phyloP scores from a whole-genome alignment of 345 rosid genomes.

The Reutealis trisperma region DNA sequence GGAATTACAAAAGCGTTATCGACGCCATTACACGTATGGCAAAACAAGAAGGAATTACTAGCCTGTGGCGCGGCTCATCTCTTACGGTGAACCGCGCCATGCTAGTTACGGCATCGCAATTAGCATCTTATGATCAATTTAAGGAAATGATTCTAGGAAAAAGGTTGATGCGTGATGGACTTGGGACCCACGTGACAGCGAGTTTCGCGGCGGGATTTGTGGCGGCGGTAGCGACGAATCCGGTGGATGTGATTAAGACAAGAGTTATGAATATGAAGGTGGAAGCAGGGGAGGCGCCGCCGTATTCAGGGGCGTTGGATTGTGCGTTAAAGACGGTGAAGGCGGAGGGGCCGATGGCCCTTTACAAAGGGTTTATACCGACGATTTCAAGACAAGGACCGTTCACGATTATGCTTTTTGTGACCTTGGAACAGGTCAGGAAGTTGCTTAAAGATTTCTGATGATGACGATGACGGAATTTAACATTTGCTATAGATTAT shows the following conservation, averaged over 20 bases:
- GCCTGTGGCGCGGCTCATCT: conserved; percentile 83
- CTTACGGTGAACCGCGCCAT: conserved; percentile 80
- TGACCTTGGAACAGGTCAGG: conserved; percentile 77
- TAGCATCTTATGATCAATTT: conserved; percentile 77
- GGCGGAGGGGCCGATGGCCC: conserved; percentile 83
- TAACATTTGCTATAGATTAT: no score
- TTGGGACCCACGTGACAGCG: conserved; percentile 69
- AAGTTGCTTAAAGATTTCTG: conserved; percentile 64
- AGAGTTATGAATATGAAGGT: conserved; percentile 88
- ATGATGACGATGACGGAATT: background rate
- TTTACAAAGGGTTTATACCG: conserved; percentile 79
- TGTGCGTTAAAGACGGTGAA: conserved; percentile 71
- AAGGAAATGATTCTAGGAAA: conserved; percentile 61
- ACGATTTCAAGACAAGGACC: conserved; percentile 86
- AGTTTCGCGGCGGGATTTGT: conserved; percentile 86
- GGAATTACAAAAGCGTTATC: conserved; percentile 71
- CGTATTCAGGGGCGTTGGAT: conserved; percentile 71
- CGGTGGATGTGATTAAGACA: conserved; percentile 85
- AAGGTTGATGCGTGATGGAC: conserved; percentile 58
- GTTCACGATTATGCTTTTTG: conserved; percentile 76
- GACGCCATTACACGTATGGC: conserved; percentile 76
- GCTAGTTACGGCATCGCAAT: conserved; percentile 81
- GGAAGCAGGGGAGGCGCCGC: conserved; percentile 55
- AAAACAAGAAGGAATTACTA: conserved; percentile 61
- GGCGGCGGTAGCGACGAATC: conserved; percentile 70